Percentiles rank a stretch among this genome's conserved stretches.
Conservation (phyloP, 768 basidiomycete genomes). For the Pisolithus sp. region DNA sequence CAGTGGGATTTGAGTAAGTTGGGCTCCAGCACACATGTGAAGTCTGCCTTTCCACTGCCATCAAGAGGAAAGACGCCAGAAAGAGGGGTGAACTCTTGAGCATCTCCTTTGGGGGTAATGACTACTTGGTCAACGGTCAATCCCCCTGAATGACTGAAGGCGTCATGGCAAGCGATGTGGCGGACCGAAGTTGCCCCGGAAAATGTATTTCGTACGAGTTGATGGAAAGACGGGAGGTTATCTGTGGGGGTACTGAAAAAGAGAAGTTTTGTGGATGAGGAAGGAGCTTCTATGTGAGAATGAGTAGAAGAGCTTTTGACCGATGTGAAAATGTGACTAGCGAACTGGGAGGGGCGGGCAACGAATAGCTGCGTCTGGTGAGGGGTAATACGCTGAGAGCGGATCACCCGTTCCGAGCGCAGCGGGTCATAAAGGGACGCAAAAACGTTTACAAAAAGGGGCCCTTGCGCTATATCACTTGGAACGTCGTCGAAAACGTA, state of each 20-base stretch:
- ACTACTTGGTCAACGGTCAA: constrained; percentile 63
- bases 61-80: constrained; percentile 53
- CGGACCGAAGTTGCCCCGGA: constrained; percentile 47
- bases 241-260: constrained; percentile 48
- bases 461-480: constrained; percentile 51
- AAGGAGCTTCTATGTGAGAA: constrained; percentile 15
- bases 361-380: constrained; percentile 48
- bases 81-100: constrained; percentile 42
- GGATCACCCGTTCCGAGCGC: constrained; percentile 35
- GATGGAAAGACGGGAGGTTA: constrained; percentile 41
- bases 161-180: constrained; percentile 65
- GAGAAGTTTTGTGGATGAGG: constrained; percentile 35
- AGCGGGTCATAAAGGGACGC: constrained; percentile 43
- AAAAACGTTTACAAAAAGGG: constrained; percentile 69
- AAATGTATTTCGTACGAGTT: constrained; percentile 53
- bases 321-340: constrained; percentile 31
- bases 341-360: constrained; percentile 37
- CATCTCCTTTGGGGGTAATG: constrained; percentile 43
- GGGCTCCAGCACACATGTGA: constrained; percentile 71
- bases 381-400: constrained; percentile 55
- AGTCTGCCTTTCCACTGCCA: constrained; percentile 51
- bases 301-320: constrained; percentile 22
- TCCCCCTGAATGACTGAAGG: constrained; percentile 67
- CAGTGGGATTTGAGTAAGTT: constrained; percentile 73
- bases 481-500: constrained; percentile 80